Conservation (phyloP, 2,329 filamentous ascomycete genomes). For the Sporothrix luriei region DNA sequence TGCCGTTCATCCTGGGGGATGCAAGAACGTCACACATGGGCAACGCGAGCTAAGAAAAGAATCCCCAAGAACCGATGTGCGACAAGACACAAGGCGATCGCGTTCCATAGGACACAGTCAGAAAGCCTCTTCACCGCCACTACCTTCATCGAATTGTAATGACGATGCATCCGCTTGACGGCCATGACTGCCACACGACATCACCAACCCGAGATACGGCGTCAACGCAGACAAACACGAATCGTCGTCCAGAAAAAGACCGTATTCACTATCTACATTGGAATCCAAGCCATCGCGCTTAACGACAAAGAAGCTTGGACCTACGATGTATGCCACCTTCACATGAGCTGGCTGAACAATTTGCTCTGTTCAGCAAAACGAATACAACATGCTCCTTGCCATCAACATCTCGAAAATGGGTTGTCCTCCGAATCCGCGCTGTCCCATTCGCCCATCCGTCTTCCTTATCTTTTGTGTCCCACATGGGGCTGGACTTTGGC, state of each 20-base stretch:
- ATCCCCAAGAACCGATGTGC: background rate
- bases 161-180: background rate
- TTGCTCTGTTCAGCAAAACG: background rate
- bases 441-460: slow-evolving; percentile 32
- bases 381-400: background rate
- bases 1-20: background rate
- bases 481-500: slow-evolving; percentile 32
- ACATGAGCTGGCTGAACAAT: background rate
- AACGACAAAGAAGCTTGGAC: slow-evolving; percentile 12
- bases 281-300: background rate
- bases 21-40: background rate
- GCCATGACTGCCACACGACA: slow-evolving; percentile 4
- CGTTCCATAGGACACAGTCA: background rate
- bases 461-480: slow-evolving; percentile 35
- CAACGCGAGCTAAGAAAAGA: background rate
- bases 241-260: slow-evolving; percentile 2
- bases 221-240: background rate
- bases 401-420: background rate
- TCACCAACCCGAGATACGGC: background rate
- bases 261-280: slow-evolving; percentile 23
- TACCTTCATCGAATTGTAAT: background rate
- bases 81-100: no score
- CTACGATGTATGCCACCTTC: background rate
- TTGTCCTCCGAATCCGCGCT: slow-evolving; percentile 25
- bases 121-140: background rate